Percentiles rank a stretch among this genome's conserved stretches.
phyloP scores from a whole-genome alignment of 257 asterid species.

The Nicotiana noctiflora region DNA sequence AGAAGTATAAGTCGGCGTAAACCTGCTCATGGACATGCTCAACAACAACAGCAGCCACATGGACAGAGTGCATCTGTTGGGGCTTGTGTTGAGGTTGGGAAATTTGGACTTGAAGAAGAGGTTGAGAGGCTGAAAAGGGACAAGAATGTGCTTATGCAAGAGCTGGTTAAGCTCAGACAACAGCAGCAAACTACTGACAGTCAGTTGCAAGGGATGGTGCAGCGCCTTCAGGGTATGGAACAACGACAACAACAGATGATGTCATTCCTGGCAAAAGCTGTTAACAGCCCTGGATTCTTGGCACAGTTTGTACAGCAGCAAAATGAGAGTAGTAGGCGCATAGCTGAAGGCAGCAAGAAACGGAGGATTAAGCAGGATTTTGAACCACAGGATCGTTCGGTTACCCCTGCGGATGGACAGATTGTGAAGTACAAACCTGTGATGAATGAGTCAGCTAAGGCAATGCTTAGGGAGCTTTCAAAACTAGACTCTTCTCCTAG shows the following conservation, averaged over 20 bases:
- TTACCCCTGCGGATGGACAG: conserved; percentile 58
- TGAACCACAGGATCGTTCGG: conserved; percentile 28
- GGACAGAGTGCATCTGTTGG: conserved; percentile 55
- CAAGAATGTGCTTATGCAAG: conserved; percentile 89
- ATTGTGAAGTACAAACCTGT: conserved; percentile 74
- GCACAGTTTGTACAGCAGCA: conserved; percentile 88
- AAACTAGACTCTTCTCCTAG: conserved; percentile 61
- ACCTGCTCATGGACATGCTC: conserved; percentile 75
- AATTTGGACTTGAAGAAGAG: conserved; percentile 92
- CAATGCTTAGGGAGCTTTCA: conserved; percentile 68
- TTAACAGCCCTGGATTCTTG: conserved; percentile 87
- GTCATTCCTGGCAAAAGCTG: conserved; percentile 95
- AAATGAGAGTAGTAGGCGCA: conserved; percentile 48
- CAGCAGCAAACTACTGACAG: conserved; percentile 85
- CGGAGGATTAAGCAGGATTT: conserved; percentile 74
- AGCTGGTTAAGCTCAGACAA: conserved; percentile 83
- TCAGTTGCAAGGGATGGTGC: conserved; percentile 75
- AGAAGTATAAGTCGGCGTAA: conserved; percentile 67
- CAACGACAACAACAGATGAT: conserved; percentile 96
- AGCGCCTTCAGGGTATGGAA: conserved; percentile 95
- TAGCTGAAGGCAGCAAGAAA: conserved; percentile 74
- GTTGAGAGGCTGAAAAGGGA: conserved; percentile 88
- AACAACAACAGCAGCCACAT: conserved; percentile 45
- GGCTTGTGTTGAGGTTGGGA: conserved; percentile 90
- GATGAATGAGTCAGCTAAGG: conserved; percentile 81